phyloP scores from a whole-genome alignment of 257 asterid genomes.

The Eucommia ulmoides region DNA sequence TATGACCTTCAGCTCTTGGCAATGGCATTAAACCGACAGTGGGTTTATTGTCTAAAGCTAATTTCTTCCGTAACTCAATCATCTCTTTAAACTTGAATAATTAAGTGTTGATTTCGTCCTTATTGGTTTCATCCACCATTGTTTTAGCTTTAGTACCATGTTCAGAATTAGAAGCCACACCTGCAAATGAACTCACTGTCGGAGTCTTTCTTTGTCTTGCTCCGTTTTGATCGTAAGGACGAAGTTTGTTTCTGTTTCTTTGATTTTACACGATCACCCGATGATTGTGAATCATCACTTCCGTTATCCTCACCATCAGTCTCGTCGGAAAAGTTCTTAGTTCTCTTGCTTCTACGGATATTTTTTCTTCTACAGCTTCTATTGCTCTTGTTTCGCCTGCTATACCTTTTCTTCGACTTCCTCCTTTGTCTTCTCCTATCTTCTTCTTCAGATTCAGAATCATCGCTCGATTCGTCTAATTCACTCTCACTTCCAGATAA shows the following conservation, averaged over 20 bases:
- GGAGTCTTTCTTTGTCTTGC: conserved; percentile 31
- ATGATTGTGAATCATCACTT: conserved; percentile 35
- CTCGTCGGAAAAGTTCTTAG: conserved; percentile 19
- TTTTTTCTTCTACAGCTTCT: conserved; percentile 28
- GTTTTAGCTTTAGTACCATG: conserved; percentile 18
- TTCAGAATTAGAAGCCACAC: conserved; percentile 23
- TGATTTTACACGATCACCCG: conserved; percentile 14
- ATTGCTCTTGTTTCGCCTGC: conserved; percentile 18
- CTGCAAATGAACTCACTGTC: conserved; percentile 19
- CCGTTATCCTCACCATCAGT: conserved; percentile 19
- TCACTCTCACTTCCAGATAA: conserved; percentile 29
- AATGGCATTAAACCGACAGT: conserved; percentile 89
- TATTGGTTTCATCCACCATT: conserved; percentile 26
- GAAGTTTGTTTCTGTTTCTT: conserved; percentile 31
- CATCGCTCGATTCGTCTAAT: conserved; percentile 12
- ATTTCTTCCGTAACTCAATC: conserved; percentile 48
- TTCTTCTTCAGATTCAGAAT: conserved; percentile 24
- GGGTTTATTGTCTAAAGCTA: conserved; percentile 44
- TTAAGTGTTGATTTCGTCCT: conserved; percentile 35
- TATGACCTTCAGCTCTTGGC: conserved; percentile 91
- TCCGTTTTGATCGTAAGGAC: conserved; percentile 27
- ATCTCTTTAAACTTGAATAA: conserved; percentile 50
- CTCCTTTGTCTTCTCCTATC: conserved; percentile 18
- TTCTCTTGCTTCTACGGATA: conserved; percentile 26
- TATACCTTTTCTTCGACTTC: conserved; percentile 25